Evolutionary conservation across 129 eudicot species (phyloP), one percentile per base, ranked within the genome.

Genomic region (Heracleum sosnowskyi): DNA sequence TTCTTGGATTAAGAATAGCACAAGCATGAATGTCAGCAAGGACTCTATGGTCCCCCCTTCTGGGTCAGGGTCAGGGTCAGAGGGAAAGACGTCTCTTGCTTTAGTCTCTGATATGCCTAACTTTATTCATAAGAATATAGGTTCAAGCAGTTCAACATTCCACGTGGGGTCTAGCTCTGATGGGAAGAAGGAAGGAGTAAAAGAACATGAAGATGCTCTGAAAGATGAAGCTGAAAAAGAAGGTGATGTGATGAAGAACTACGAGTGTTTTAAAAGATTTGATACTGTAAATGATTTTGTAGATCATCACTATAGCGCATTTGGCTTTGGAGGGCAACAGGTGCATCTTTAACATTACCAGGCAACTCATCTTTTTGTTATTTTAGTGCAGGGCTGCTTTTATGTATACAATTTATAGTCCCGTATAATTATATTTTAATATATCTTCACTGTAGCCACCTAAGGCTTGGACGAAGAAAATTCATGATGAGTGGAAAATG

Each of bases 401-500:
- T 2, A 2, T 66, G 6, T 31, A 15, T 31, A 13, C 39, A 66
- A 66, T 26, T 8, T 24, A 26, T 26, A 11, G 4, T 26, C 68
- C 10, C 11, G 68, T 34, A 24, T 57, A 11, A 2, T 60, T 60
- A n/a, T 24, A 7, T 60, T n/a, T 57, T 9, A n/a, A 10, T 60
- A 60, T 60, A 57, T 57, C 31, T 53, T 51, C 45, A 24, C 34
- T 24, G 24, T 79, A 91, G 97, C 91, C 93, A 68, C 83, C 88
- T 10, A 87, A 74, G 69, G 63, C 39, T 44, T 91, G 97, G 94
- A 77, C 90, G 73, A 91, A 87, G 86, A 91, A 84, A 76, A 78
- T 91, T 78, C 94, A 91, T 78, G 94, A 89, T 34, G 97, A 91
- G 80, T 91, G 97, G 97, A 89, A 80, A 78, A 87, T 91, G 36